Conservation (phyloP, 768 basidiomycete species). For the Termitomyces titanicus region DNA sequence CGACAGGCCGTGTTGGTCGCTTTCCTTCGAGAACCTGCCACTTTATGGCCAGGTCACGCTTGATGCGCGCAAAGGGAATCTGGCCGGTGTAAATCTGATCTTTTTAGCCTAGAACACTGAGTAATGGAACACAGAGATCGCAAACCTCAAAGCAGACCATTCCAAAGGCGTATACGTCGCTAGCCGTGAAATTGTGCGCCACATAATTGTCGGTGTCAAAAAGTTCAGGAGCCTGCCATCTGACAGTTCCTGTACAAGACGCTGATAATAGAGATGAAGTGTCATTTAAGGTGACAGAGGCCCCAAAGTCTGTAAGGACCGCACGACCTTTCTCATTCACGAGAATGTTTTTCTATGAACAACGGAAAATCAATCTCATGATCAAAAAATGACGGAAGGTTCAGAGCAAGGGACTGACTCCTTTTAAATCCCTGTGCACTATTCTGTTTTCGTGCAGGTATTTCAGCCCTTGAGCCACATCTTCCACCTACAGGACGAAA, state of each 20-base stretch:
- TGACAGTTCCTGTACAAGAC: background rate
- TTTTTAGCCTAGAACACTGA: background rate
- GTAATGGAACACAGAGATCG: too few species aligned
- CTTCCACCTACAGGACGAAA: background rate
- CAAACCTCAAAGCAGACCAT: background rate
- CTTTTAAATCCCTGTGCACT: slow-evolving; percentile 1
- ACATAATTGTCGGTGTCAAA: background rate
- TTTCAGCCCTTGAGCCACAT: slow-evolving; percentile 1
- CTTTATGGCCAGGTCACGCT: background rate
- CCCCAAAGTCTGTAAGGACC: background rate
- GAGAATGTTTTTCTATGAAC: background rate
- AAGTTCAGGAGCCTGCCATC: background rate
- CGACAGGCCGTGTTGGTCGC: too few species aligned
- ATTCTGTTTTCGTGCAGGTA: background rate
- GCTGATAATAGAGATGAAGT: background rate
- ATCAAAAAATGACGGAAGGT: background rate
- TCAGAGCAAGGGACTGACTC: background rate
- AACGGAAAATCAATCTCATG: background rate
- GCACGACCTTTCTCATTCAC: background rate
- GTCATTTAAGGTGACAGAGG: background rate
- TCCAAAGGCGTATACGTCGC: background rate
- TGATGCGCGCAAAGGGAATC: background rate
- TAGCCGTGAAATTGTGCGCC: background rate
- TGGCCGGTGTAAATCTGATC: background rate
- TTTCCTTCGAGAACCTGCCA: too few species aligned